These are phyloP conservation scores for Spatholobus suberectus DNA, from an alignment of 306 rosid genomes.

Conservation along the genomic window DNA sequence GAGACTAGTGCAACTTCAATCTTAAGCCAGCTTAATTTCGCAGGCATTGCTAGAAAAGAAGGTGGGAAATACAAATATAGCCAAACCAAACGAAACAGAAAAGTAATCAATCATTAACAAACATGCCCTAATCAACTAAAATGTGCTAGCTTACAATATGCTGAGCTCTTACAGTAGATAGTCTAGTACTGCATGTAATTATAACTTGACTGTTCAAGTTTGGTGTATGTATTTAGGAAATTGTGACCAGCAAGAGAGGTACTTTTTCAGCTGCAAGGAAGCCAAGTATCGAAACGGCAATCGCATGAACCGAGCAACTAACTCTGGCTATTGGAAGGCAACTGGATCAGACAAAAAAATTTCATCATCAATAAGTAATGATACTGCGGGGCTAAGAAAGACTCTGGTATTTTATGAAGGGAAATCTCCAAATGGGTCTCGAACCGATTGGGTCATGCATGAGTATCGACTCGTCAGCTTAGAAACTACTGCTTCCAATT, in stretches of 20 bases:
- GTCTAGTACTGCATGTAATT: neutral
- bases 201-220: neutral
- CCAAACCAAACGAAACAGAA: neutral
- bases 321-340: constrained; percentile 82
- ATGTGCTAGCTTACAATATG: neutral
- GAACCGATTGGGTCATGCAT: constrained; percentile 83
- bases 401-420: constrained; percentile 67
- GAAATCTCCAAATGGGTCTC: constrained; percentile 54
- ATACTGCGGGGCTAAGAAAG: constrained; percentile 65
- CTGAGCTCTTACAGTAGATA: neutral
- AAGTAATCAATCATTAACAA: neutral
- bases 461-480: constrained; percentile 65
- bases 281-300: constrained; percentile 57
- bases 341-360: constrained; percentile 70
- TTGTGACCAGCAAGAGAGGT: constrained; percentile 58
- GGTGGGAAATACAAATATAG: neutral
- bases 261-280: constrained; percentile 74
- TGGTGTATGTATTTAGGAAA: constrained; percentile 41
- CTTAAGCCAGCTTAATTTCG: neutral
- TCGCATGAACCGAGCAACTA: constrained; percentile 64
- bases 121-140: neutral
- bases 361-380: constrained; percentile 46
- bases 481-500: neutral
- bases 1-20: neutral
- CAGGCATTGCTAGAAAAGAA: neutral